A percentile compares a stretch with the other conserved stretches of the same genome.
Conservation (phyloP, 345 rosid genomes). For the Eucalyptus microcorys region DNA sequence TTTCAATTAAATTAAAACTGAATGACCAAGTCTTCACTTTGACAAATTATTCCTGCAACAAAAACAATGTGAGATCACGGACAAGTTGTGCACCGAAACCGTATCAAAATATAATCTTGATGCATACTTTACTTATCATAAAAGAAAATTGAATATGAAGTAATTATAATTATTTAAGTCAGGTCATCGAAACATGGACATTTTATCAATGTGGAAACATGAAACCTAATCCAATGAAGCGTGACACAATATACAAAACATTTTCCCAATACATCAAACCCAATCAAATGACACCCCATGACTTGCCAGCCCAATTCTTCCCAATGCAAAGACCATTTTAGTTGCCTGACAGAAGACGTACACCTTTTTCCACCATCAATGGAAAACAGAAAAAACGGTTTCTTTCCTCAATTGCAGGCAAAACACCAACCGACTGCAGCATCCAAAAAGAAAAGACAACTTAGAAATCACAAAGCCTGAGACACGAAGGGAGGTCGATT, state of each 20-base stretch:
- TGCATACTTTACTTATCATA: neutral
- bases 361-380: neutral
- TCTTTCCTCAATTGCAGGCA: neutral
- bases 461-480: neutral
- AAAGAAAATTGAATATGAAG: neutral
- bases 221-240: neutral
- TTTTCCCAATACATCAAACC: neutral
- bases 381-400: conserved; percentile 1
- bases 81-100: neutral
- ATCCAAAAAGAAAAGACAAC: neutral
- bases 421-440: neutral
- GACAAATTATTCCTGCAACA: neutral
- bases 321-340: neutral
- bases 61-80: neutral
- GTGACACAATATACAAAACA: neutral
- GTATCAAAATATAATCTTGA: neutral
- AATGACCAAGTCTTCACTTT: neutral
- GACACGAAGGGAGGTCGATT: neutral
- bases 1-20: neutral
- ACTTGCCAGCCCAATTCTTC: neutral
- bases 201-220: neutral
- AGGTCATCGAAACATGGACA: neutral
- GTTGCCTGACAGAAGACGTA: neutral
- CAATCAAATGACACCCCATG: neutral
- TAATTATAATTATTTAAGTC: neutral